Percentiles rank a stretch among this genome's conserved stretches.
Evolutionary conservation across 2,329 filamentous ascomycete genomes (phyloP).

Genomic region (Geosmithia putterillii): DNA sequence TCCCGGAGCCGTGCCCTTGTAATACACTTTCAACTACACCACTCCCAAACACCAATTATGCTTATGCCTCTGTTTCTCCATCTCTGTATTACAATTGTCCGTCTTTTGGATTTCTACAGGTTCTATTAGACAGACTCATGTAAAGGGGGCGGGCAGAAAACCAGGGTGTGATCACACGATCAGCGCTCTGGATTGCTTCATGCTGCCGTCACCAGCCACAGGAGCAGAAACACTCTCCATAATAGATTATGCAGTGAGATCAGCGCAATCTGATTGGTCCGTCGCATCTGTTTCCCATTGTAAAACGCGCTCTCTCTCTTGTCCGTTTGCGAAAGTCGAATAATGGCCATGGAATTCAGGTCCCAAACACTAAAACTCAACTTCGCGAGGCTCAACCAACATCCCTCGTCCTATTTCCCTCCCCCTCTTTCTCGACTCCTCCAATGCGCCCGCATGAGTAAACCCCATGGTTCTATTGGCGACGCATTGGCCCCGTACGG

Average conservation of each 20-base stretch:
- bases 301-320: too few relatives aligned
- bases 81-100: background rate
- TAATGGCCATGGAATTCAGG: too few relatives aligned
- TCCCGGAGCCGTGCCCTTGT: constrained; percentile 2
- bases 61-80: background rate
- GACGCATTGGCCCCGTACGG: background rate
- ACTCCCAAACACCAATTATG: background rate
- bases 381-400: too few relatives aligned
- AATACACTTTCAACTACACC: background rate
- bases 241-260: background rate
- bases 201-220: background rate
- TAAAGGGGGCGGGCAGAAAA: too few relatives aligned
- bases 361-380: too few relatives aligned
- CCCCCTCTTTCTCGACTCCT: background rate
- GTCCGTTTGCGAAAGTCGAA: too few relatives aligned
- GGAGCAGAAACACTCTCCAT: background rate
- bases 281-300: background rate
- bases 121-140: too few relatives aligned
- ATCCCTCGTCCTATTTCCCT: background rate
- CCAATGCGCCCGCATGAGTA: background rate
- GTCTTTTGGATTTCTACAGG: too few relatives aligned
- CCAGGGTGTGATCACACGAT: too few relatives aligned
- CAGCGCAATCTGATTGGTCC: background rate
- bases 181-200: too few relatives aligned
- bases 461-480: background rate